phyloP scores from a whole-genome alignment of 75 land plant species.

The Pseudotsuga menziesii region DNA sequence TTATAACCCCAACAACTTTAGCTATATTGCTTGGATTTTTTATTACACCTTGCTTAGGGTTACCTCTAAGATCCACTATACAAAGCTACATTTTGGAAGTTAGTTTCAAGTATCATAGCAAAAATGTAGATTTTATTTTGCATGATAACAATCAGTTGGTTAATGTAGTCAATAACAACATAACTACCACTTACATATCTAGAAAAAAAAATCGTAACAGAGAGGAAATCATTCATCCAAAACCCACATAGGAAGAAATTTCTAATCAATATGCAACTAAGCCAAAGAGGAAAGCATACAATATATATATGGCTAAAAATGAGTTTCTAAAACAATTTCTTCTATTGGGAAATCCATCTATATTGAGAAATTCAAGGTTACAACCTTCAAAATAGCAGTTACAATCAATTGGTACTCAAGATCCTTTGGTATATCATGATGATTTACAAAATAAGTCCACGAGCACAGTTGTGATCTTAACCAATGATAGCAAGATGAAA shows the following conservation, averaged over 20 bases:
- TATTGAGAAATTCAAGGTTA: background rate
- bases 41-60: slow-evolving; percentile 8
- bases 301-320: background rate
- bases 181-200: background rate
- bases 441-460: background rate
- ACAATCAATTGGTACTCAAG: background rate
- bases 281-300: background rate
- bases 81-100: slow-evolving; percentile 3
- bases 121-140: background rate
- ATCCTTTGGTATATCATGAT: background rate
- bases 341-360: background rate
- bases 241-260: background rate
- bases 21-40: slow-evolving; percentile 2
- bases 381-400: background rate
- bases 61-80: slow-evolving; percentile 1
- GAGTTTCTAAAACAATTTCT: background rate
- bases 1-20: background rate
- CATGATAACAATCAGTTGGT: background rate
- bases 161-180: background rate
- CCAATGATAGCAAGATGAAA: background rate
- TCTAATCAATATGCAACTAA: background rate
- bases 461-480: background rate
- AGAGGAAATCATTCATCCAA: background rate
- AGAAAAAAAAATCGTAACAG: background rate
- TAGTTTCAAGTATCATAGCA: background rate